These are phyloP conservation scores for Aspergillus versicolor DNA, from an alignment of 2,329 filamentous ascomycete genomes.

Conservation along the genomic window DNA sequence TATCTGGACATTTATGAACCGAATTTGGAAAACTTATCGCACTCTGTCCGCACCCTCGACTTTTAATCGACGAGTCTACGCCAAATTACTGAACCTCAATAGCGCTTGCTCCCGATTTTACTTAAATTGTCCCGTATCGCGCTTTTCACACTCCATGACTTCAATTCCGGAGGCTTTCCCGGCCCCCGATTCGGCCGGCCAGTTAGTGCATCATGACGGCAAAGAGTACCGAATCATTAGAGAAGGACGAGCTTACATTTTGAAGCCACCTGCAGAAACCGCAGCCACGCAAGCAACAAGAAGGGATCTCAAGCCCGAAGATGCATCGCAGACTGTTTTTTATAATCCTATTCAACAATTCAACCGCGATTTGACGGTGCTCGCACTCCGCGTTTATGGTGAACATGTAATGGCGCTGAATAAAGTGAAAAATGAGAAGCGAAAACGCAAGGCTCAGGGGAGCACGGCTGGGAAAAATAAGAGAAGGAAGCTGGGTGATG, in stretches of 20 bases:
- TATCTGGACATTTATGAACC: neutral
- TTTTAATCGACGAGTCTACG: neutral
- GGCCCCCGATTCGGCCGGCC: conserved; percentile 13
- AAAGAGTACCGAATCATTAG: conserved; percentile 61
- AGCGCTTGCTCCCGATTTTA: neutral
- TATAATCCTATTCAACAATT: conserved; percentile 99
- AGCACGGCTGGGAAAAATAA: conserved; percentile 36
- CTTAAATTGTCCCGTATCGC: neutral
- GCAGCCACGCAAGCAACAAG: conserved; percentile 44
- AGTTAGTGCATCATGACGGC: conserved; percentile 45
- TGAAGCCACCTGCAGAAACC: conserved; percentile 57
- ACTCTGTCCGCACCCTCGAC: neutral
- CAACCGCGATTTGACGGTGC: conserved; percentile 90
- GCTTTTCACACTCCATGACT: conserved; percentile 1
- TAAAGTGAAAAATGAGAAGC: conserved; percentile 49
- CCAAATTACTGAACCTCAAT: neutral
- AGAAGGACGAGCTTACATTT: conserved; percentile 67
- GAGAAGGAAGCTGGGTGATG: conserved; percentile 39
- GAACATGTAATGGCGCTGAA: conserved; percentile 61
- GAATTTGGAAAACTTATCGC: neutral
- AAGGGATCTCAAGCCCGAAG: conserved; percentile 49
- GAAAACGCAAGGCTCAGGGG: conserved; percentile 33
- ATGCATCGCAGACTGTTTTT: conserved; percentile 76
- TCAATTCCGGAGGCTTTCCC: conserved; percentile 22
- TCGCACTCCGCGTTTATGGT: conserved; percentile 87